These are phyloP conservation scores for Epichloe scottii DNA, from an alignment of 2,329 filamentous ascomycete genomes.

Conservation along the genomic window DNA sequence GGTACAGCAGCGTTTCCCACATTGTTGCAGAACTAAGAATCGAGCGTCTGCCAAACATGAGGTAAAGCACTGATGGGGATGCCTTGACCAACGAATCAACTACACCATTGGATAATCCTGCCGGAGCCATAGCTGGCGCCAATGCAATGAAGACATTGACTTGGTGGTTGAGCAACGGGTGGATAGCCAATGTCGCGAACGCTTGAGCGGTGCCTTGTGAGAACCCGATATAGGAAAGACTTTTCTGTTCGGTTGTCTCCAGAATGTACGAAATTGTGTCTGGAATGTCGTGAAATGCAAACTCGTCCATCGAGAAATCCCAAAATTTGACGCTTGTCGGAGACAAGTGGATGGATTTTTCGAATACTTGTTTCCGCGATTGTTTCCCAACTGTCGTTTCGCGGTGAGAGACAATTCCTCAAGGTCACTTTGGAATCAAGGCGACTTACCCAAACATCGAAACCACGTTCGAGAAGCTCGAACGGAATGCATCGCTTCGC, in stretches of 20 bases:
- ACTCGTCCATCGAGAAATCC: conserved; percentile 98
- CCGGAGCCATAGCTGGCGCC: conserved; percentile 91
- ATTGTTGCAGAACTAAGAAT: conserved; percentile 89
- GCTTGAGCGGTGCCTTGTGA: conserved; percentile 95
- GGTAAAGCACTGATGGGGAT: conserved; percentile 81
- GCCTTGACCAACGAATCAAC: conserved; percentile 90
- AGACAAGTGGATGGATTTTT: conserved; percentile 76
- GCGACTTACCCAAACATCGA: conserved; percentile 75
- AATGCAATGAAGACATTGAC: conserved; percentile 94
- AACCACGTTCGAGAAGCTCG: conserved; percentile 75
- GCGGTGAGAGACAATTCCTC: background rate
- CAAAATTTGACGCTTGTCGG: conserved; percentile 73
- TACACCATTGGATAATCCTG: conserved; percentile 76
- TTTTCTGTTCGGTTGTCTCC: conserved; percentile 66
- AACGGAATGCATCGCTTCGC: conserved; percentile 79
- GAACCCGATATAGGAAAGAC: conserved; percentile 91
- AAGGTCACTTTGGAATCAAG: background rate
- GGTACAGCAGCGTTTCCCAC: conserved; percentile 95
- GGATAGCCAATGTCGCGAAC: conserved; percentile 84
- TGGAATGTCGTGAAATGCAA: conserved; percentile 94
- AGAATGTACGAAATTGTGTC: conserved; percentile 90
- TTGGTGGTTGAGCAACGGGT: conserved; percentile 82
- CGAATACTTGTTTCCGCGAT: conserved; percentile 96
- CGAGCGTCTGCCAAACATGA: conserved; percentile 82
- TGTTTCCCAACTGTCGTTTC: conserved; percentile 65